Evolutionary conservation across 192 early-diverging fungal genomes (phyloP).

Genomic region (Coemansia sp.): DNA sequence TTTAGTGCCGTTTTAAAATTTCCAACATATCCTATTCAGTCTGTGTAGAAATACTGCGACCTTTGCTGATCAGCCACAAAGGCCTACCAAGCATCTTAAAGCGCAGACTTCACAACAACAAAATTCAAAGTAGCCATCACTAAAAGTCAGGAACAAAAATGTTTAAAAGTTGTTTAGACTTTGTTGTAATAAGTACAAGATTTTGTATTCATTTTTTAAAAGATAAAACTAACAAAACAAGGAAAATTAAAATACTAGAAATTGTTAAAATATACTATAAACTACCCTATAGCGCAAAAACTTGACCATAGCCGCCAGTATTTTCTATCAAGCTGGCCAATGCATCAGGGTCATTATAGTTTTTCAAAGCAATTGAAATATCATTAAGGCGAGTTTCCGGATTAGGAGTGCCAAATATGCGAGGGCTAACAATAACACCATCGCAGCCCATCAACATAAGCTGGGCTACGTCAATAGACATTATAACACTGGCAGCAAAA

Average conservation of each 20-base stretch:
- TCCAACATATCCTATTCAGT: too few species aligned
- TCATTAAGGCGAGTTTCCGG: slow-evolving; percentile 83
- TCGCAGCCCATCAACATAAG: slow-evolving; percentile 97
- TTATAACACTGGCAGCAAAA: slow-evolving; percentile 92
- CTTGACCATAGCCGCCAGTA: slow-evolving; percentile 2
- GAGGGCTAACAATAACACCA: slow-evolving; percentile 92
- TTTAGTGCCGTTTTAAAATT: too few species aligned
- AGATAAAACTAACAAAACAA: not conserved
- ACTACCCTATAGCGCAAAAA: not conserved
- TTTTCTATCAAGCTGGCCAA: not conserved
- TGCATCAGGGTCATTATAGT: slow-evolving; percentile 51
- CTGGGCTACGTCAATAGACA: slow-evolving; percentile 93
- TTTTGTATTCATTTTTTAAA: not conserved
- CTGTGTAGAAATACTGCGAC: too few species aligned
- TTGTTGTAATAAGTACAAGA: not conserved
- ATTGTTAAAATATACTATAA: not conserved
- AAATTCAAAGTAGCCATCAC: too few species aligned
- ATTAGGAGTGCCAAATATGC: slow-evolving; percentile 85
- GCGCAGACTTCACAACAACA: too few species aligned
- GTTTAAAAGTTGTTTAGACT: too few species aligned
- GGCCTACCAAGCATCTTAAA: too few species aligned
- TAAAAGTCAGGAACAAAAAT: too few species aligned
- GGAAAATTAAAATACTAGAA: not conserved
- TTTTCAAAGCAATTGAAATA: slow-evolving; percentile 87
- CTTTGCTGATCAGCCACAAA: too few species aligned